Evolutionary conservation across 345 rosid species (phyloP), one percentile per base, ranked within the genome.

Genomic region (Brassica juncea): DNA sequence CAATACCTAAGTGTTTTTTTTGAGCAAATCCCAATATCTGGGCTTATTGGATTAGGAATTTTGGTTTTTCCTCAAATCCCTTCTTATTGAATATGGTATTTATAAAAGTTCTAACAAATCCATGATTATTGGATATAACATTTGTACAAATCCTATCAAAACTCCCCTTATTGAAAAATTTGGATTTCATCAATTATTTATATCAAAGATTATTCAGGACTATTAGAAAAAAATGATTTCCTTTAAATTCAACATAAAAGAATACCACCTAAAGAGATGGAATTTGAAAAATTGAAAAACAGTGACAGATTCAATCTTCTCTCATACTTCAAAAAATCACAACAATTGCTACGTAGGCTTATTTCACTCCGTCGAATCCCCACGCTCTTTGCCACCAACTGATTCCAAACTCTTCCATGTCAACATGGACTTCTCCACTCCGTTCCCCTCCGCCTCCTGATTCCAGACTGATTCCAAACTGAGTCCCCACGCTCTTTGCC

Each of bases 391-490:
- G 83, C 78, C 9, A 84, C 86, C 34, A 67, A 67, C 84, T 4
- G 85, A 85, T 71, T 81, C 84, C 4, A 73, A 80, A 57, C 84
- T 87, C 69, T 87, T 80, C 68, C 77, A 76, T 23, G 25, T 83
- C 79, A 86, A 84, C 80, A 84, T 87, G 88, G 88, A 78, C 82
- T 74, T 84, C 8, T 57, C 80, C 9, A 87, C 79, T 76, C 75
- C 25, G 76, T 84, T 15, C 88, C 83, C 2, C 65, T 75, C 70
- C 86, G 86, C 70, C 79, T 87, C 75, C 78, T 85, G 19, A 23
- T 23, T 23, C 25, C 25, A 23, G 25, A 23, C 25, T 23, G 25
- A 23, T 23, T 23, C 25, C 25, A 23, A 23, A 23, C 25, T 23
- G 25, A 23, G 25, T 23, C 25, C 25, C 25, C 25, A 23, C 25